Evolutionary conservation across 768 basidiomycete species (phyloP).

Genomic region (Termitomyces heimii): DNA sequence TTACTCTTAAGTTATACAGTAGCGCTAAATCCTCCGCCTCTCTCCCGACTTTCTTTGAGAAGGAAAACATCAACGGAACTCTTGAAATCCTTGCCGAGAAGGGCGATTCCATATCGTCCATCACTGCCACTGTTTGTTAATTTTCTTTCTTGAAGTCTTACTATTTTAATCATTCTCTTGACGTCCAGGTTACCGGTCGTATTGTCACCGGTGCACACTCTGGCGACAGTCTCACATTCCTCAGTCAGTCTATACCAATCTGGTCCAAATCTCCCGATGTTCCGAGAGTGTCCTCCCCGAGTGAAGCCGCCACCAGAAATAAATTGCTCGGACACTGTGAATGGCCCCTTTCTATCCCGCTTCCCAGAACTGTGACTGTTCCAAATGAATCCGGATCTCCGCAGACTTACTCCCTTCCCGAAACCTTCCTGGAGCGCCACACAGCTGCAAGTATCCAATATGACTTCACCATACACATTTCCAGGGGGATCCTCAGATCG

Average conservation of each 20-base stretch:
- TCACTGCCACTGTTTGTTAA: conserved; percentile 33
- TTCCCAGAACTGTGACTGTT: conserved; percentile 36
- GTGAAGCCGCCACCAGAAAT: conserved; percentile 30
- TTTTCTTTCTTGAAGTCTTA: neutral
- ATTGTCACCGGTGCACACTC: conserved; percentile 42
- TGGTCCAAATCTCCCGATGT: conserved; percentile 41
- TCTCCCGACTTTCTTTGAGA: conserved; percentile 48
- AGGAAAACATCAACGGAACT: conserved; percentile 43
- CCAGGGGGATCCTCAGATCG: conserved; percentile 40
- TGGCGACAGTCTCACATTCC: conserved; percentile 38
- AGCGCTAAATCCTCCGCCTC: conserved; percentile 48
- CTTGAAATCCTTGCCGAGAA: conserved; percentile 42
- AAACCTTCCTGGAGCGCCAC: conserved; percentile 48
- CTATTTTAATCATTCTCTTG: neutral
- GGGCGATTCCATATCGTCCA: conserved; percentile 46
- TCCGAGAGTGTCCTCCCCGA: conserved; percentile 35
- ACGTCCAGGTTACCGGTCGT: conserved; percentile 40
- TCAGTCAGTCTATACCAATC: conserved; percentile 36
- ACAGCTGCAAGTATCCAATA: conserved; percentile 45
- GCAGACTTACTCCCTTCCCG: conserved; percentile 38
- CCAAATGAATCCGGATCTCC: conserved; percentile 30
- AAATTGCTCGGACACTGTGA: conserved; percentile 42
- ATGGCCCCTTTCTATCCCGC: conserved; percentile 43
- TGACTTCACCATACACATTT: conserved; percentile 39
- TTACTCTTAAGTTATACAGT: conserved; percentile 40